Base-by-base conservation (phyloP, 495 filamentous ascomycete species). In the Neurospora sp. region DNA sequence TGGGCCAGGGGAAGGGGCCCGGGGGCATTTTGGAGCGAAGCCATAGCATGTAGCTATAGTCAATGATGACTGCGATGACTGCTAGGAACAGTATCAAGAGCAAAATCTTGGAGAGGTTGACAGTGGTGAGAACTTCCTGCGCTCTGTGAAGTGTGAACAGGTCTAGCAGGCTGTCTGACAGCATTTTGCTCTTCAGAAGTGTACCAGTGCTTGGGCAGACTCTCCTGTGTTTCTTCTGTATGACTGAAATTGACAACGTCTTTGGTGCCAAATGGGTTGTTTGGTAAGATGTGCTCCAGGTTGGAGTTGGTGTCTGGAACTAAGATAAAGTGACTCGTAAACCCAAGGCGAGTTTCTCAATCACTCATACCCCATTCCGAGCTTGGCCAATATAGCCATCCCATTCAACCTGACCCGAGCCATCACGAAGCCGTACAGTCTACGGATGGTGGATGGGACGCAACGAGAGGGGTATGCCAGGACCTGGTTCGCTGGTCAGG, bases 1-100 rank as follows among this genome's bases (percentile, higher is more conserved):
- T 81, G 36, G 85, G 85, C 71, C 74, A 73, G 4, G 84, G 80
- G 78, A 88, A 80, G 0, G 88, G 89, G 0, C 89, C 88, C 15
- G 89, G 89, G 2, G 88, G 89, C 89, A 88, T 85, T 71, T 80
- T 83, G 8, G 79, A 81, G 59, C 85, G 76, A 73, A 86, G 79
- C 38, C 83, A 83, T 15, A 88, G 73, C 84, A 88, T 88, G 69
- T 82, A 80, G 21, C 77, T 78, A 79, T 88, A 88, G 73, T 88
- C 86, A 39, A 82, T 78, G 7, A 80, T 74, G 21, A 87, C 24
- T 9, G 78, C 79, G 17, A 80, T 70, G 43, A 71, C 42, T 5
- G 77, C 78, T 45, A 83, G 74, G 15, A 78, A 71, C 19, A 85
- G 28, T 11, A 82, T 36, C 0, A 76, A 70, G 39, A 78, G 69